Evolutionary conservation across 345 rosid genomes (phyloP).

Genomic region (Tarenaya hassleriana): DNA sequence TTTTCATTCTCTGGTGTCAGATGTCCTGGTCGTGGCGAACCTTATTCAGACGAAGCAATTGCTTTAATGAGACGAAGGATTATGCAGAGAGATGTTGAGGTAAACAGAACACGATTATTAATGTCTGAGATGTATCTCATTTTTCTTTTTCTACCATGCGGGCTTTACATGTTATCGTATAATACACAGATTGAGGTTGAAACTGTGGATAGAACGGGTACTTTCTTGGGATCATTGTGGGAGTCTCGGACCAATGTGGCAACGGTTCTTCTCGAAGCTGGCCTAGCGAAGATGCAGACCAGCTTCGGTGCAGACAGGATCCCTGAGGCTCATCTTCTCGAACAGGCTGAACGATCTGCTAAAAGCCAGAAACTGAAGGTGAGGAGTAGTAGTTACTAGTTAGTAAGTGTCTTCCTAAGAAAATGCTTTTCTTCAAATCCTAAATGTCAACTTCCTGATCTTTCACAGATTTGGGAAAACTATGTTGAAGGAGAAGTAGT

Average conservation of each 20-base stretch:
- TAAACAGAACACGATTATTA: slow-evolving; percentile 17
- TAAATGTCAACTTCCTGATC: background rate
- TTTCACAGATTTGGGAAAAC: slow-evolving; percentile 85
- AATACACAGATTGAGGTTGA: slow-evolving; percentile 78
- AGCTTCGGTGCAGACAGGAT: slow-evolving; percentile 82
- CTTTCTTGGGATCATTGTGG: slow-evolving; percentile 95
- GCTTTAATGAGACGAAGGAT: slow-evolving; percentile 86
- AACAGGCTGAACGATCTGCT: slow-evolving; percentile 86
- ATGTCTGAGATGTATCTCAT: background rate
- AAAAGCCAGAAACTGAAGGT: slow-evolving; percentile 86
- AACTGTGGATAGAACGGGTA: slow-evolving; percentile 87
- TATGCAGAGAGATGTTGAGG: slow-evolving; percentile 99
- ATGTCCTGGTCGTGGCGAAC: slow-evolving; percentile 94
- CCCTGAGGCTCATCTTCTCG: slow-evolving; percentile 74
- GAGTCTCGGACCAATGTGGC: slow-evolving; percentile 76
- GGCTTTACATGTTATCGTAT: background rate
- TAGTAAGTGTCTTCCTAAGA: background rate
- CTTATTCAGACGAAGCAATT: slow-evolving; percentile 87
- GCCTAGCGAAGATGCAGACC: slow-evolving; percentile 84
- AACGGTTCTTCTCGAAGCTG: slow-evolving; percentile 79
- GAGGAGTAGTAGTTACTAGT: too few relatives aligned
- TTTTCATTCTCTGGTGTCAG: slow-evolving; percentile 96
- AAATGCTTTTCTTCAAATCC: background rate
- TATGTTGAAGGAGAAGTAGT: slow-evolving; percentile 96
- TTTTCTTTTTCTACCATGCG: slow-evolving; percentile 7